Conservation (phyloP, 2,329 filamentous ascomycete species). For the Domatiomyces catenatus region DNA sequence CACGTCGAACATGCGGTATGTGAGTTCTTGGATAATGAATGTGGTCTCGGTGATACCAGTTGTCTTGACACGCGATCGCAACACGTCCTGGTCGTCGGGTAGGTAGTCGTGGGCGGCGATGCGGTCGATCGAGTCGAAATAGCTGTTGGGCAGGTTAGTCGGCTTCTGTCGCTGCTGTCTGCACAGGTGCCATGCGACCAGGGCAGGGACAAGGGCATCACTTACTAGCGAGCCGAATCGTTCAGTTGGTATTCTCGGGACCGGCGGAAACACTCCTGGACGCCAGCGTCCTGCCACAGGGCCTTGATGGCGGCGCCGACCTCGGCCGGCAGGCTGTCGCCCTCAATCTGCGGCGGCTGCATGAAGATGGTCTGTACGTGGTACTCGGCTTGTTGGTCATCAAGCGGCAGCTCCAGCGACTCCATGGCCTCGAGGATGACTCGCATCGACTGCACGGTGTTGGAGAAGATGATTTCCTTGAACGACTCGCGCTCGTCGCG, state of each 20-base stretch:
- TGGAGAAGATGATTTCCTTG: constrained; percentile 59
- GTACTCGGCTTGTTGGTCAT: constrained; percentile 86
- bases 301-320: constrained; percentile 86
- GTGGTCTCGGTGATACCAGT: constrained; percentile 95
- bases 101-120: constrained; percentile 86
- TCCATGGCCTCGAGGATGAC: constrained; percentile 57
- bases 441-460: constrained; percentile 55
- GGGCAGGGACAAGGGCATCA: constrained; percentile 17
- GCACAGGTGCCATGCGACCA: not conserved
- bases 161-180: constrained; percentile 5
- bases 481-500: constrained; percentile 64
- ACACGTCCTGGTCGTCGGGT: constrained; percentile 86
- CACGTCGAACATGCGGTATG: constrained; percentile 95
- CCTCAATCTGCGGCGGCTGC: constrained; percentile 93
- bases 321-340: constrained; percentile 83
- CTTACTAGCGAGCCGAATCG: constrained; percentile 90
- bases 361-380: constrained; percentile 98
- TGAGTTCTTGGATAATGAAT: constrained; percentile 86
- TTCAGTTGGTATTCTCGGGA: constrained; percentile 94
- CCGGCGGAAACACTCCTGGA: constrained; percentile 88
- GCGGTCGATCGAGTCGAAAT: constrained; percentile 87
- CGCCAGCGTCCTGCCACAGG: constrained; percentile 81
- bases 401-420: constrained; percentile 61
- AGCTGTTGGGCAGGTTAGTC: constrained; percentile 43
- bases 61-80: constrained; percentile 91